These are phyloP conservation scores for Croton setiger DNA, from an alignment of 441 rosid genomes.

Conservation along the genomic window DNA sequence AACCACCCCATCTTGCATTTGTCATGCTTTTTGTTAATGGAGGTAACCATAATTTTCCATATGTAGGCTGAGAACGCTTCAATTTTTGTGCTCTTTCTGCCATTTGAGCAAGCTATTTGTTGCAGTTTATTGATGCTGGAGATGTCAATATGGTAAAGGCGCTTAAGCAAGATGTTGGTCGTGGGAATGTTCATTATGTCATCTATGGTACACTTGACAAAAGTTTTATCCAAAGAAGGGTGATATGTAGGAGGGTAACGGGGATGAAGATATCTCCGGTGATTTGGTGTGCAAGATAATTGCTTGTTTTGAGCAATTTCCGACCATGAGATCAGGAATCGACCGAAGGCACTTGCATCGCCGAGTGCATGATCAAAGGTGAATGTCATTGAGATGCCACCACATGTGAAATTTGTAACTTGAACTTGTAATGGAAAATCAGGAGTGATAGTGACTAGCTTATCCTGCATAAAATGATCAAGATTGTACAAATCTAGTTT, in stretches of 20 bases:
- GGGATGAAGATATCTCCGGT: constrained; percentile 48
- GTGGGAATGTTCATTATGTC: constrained; percentile 59
- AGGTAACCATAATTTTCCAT: constrained; percentile 68
- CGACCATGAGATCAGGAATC: constrained; percentile 65
- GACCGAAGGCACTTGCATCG: constrained; percentile 65
- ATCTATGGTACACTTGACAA: constrained; percentile 55
- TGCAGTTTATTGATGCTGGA: constrained; percentile 53
- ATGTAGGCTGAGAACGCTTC: constrained; percentile 86
- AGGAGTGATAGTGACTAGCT: constrained; percentile 42
- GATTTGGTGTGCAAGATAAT: constrained; percentile 62
- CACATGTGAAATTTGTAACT: constrained; percentile 51
- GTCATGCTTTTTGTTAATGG: constrained; percentile 35
- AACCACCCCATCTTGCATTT: constrained; percentile 90
- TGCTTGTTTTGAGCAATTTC: constrained; percentile 53
- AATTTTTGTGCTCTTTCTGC: constrained; percentile 59
- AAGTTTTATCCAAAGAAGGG: constrained; percentile 48
- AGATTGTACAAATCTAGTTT: constrained; percentile 59
- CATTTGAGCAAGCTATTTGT: constrained; percentile 40
- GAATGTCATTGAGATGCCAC: constrained; percentile 66
- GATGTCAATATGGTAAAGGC: constrained; percentile 62
- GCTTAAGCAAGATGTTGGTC: constrained; percentile 45
- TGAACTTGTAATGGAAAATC: constrained; percentile 61
- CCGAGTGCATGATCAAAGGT: constrained; percentile 88
- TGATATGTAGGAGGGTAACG: constrained; percentile 58
- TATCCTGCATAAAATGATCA: constrained; percentile 40